These are phyloP conservation scores for Candida tropicalis DNA, from an alignment of 1,139 yeast species.

Conservation along the genomic window DNA sequence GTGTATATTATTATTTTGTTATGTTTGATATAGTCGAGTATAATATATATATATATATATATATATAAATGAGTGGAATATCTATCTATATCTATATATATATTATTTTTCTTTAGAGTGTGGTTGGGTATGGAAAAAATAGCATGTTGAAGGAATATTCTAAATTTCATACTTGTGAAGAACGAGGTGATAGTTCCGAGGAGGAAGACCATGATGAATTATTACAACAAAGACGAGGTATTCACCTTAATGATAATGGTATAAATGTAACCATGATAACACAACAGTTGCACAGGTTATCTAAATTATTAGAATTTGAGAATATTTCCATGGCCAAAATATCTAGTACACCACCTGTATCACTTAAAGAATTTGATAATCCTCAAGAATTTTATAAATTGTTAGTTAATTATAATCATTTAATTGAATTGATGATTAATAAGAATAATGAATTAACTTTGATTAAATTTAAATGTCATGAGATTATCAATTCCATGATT, in stretches of 20 bases:
- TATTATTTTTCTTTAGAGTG: neutral
- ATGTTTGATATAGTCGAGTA: too few species aligned
- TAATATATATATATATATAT: too few species aligned
- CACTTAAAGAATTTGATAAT: slow-evolving; percentile 5
- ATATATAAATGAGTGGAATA: slow-evolving; percentile 1
- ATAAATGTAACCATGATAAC: neutral
- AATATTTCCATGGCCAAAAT: slow-evolving; percentile 1
- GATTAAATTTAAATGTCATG: slow-evolving; percentile 11
- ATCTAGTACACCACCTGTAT: neutral
- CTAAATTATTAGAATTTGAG: slow-evolving; percentile 5
- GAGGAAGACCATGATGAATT: neutral
- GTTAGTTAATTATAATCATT: slow-evolving; percentile 13
- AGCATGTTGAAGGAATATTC: slow-evolving; percentile 1
- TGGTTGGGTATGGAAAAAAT: too few species aligned
- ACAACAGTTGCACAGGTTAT: slow-evolving; percentile 5
- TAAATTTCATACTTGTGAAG: slow-evolving; percentile 1
- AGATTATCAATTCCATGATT: slow-evolving; percentile 3
- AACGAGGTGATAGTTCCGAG: neutral
- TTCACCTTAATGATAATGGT: neutral
- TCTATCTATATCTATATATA: neutral
- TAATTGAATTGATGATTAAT: slow-evolving; percentile 11
- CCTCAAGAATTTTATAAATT: slow-evolving; percentile 13
- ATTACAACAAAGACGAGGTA: neutral
- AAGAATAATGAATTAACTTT: slow-evolving; percentile 15
- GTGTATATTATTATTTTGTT: too few species aligned